phyloP scores from a whole-genome alignment of 148 eudicot genomes.

The Suaeda aralocaspica region DNA sequence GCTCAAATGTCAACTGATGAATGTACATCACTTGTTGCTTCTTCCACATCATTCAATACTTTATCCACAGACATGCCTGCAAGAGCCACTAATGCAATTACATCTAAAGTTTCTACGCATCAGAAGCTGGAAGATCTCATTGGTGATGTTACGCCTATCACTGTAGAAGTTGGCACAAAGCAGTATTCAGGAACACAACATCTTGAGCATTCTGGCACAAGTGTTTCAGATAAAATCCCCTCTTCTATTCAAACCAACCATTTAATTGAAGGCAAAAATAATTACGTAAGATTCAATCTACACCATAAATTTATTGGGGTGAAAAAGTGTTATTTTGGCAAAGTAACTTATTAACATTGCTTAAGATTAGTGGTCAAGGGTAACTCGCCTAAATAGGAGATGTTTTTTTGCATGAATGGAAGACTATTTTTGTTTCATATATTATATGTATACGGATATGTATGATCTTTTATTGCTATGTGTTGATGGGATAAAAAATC shows the following conservation, averaged over 20 bases:
- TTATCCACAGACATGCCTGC: constrained; percentile 1
- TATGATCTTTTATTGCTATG: background rate
- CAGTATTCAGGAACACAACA: constrained; percentile 21
- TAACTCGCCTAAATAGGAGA: background rate
- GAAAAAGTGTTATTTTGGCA: background rate
- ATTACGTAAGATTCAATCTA: constrained; percentile 32
- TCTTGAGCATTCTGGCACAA: constrained; percentile 4
- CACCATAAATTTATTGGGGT: background rate
- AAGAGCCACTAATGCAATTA: background rate
- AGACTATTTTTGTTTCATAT: background rate
- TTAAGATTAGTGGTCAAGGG: background rate
- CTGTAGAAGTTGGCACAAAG: constrained; percentile 11
- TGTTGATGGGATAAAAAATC: background rate
- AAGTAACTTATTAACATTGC: background rate
- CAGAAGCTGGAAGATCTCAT: constrained; percentile 23
- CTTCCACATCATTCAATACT: background rate
- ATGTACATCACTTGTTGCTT: background rate
- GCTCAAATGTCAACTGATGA: constrained; percentile 5
- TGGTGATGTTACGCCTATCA: constrained; percentile 9
- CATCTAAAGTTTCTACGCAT: constrained; percentile 8
- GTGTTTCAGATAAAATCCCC: constrained; percentile 17
- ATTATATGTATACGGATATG: background rate
- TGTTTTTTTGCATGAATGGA: constrained; percentile 2
- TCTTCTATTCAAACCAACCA: constrained; percentile 25
- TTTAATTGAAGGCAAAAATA: constrained; percentile 23